These are phyloP conservation scores for Cafeteria roenbergensis DNA, from an alignment of 108 stramenopile genomes.

Conservation along the genomic window DNA sequence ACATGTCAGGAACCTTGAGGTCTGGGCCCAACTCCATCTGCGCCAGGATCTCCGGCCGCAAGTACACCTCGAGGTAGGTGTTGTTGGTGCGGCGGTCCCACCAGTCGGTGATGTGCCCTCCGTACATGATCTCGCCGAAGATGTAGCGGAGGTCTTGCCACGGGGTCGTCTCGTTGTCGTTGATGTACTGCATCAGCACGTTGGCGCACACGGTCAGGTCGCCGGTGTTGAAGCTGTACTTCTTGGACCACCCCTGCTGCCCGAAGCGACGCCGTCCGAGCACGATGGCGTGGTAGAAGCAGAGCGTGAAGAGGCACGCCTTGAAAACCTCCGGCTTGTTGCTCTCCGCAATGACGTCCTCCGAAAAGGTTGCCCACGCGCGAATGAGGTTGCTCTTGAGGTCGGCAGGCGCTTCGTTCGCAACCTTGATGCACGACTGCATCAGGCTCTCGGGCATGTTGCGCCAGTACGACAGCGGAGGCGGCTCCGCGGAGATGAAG, in stretches of 20 bases:
- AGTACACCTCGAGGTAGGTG: constrained; percentile 49
- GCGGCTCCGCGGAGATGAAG: constrained; percentile 66
- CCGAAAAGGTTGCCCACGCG: constrained; percentile 56
- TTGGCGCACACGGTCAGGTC: constrained; percentile 57
- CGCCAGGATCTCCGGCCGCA: constrained; percentile 11
- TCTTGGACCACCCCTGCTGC: constrained; percentile 60
- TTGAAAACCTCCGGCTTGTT: constrained; percentile 56
- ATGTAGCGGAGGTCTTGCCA: constrained; percentile 69
- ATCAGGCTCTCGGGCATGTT: constrained; percentile 66
- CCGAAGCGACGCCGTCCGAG: constrained; percentile 61
- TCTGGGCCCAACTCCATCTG: constrained; percentile 53
- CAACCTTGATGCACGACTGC: constrained; percentile 60
- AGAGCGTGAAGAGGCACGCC: constrained; percentile 58
- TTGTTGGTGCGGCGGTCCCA: constrained; percentile 65
- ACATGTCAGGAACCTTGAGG: constrained; percentile 50
- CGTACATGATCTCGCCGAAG: constrained; percentile 74
- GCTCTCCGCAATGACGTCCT: constrained; percentile 39
- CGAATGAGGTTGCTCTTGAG: constrained; percentile 55
- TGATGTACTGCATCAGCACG: constrained; percentile 48
- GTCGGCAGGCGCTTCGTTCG: constrained; percentile 63
- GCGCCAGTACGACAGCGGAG: constrained; percentile 47
- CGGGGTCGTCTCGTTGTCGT: constrained; percentile 49
- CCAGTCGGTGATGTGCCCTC: constrained; percentile 64
- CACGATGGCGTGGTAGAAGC: constrained; percentile 66
- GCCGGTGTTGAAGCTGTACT: constrained; percentile 59